Percentiles rank a stretch among this genome's conserved stretches.
These are phyloP conservation scores for Antitrichia curtipendula DNA, from an alignment of 225 moss, liverwort and hornwort species.

Conservation along the genomic window DNA sequence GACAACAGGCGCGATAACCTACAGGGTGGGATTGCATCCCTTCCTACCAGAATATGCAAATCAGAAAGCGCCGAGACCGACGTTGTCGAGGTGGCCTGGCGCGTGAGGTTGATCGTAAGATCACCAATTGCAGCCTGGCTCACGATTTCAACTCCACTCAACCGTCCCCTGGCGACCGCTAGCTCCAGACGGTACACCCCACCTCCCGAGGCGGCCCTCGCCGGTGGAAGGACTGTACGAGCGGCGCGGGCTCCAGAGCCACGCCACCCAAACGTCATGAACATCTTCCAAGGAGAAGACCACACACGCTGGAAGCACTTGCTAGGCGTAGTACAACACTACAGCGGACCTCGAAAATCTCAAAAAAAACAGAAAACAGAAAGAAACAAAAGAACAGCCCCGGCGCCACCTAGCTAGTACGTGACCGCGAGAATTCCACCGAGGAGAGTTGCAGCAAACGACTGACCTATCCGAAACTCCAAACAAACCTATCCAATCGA, in stretches of 20 bases:
- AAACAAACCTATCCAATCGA: background rate
- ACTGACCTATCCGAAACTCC: no score
- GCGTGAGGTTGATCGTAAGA: background rate
- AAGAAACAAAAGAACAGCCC: background rate
- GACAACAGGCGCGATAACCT: background rate
- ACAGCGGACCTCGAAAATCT: background rate
- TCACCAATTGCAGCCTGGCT: background rate
- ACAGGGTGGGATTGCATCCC: background rate
- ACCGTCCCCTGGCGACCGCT: background rate
- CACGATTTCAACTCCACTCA: background rate
- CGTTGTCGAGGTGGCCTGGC: background rate
- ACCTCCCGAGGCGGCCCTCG: background rate
- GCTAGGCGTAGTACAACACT: background rate
- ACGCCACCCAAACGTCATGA: background rate
- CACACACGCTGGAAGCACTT: background rate
- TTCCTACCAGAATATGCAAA: background rate
- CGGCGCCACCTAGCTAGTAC: background rate
- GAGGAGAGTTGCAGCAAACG: background rate
- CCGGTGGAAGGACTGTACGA: background rate
- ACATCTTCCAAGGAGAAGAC: background rate
- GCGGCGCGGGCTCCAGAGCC: background rate
- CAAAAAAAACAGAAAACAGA: background rate
- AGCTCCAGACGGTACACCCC: background rate
- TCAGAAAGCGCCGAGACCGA: background rate
- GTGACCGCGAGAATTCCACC: background rate